Base-by-base conservation (phyloP, 352 stramenopile species). In the Phytopythium boreale region DNA sequence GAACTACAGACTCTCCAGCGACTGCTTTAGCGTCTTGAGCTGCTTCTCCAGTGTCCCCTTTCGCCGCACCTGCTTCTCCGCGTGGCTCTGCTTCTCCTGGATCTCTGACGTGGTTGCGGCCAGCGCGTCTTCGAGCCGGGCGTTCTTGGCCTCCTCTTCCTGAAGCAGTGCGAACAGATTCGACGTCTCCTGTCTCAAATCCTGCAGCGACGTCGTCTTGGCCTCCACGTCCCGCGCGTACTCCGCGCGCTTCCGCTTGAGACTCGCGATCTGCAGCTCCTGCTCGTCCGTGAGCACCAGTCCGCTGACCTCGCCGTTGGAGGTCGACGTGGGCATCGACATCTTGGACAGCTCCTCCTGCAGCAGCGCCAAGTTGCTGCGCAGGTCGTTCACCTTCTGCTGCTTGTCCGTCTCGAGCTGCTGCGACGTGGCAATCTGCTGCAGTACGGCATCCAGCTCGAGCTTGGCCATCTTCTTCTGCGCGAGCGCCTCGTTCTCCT, bases 381-480 rank as follows among this genome's bases (percentile, higher is more conserved):
- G 69, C 56, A 92, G 63, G 12, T 82, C 73, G 36, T 91, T 91
- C 3, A 91, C 75, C 55, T 90, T 89, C 22, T 88, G 74, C 61
- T 91, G 80, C 56, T 93, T 92, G 62, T 92, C 85, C 15, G 77
- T 59, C 55, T 91, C 85, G 27, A 84, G 64, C 43, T 92, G 82
- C 19, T 76, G 65, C 6, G 81, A 87, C 1, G 75, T 61, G 1
- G 70, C 67, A 59, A 93, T 88, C 56, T 93, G 82, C 47, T 87
- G 79, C 37, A 78, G 52, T 31, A 92, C 72, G 2, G 79, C 82
- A 31, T 93, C 81, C n/a, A 93, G 74, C 61, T 93, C 82, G 8
- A 89, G 39, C 51, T 80, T 86, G 56, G 74, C 68, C 61, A 84
- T 90, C 64, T 91, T 90, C 65, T 90, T 90, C 60, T 90, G 79